Base-by-base conservation (phyloP, 208 protist genomes). In the Novymonas esmeraldas region DNA sequence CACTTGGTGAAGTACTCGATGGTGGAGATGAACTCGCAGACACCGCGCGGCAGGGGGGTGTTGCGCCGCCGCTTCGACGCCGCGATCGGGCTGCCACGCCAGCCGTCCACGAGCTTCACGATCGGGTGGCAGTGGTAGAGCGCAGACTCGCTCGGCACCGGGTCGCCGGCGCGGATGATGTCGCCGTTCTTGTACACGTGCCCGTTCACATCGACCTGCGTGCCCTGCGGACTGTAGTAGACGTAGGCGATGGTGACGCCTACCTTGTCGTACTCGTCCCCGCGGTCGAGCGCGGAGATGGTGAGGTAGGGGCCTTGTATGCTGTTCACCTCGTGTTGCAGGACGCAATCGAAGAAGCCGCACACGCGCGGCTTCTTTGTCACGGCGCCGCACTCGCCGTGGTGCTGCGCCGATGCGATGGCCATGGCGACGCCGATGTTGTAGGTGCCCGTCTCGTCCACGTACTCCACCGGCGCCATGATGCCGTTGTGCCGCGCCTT, bases 331-430 rank as follows among this genome's bases (percentile, higher is more conserved):
- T 96, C 93, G 73, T 89, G 73, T 45, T 97, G 93, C 34, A 95
- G 73, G n/a, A 97, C 93, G 67, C 93, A 97, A 58, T 97, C 93
- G 69, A 97, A 97, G 57, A 95, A 89, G 26, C 93, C 93, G 64
- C 88, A 94, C 13, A 96, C 79, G 31, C 93, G 89, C 2, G 93
- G 93, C 69, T 96, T 95, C 74, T 89, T 86, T 29, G 91, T 96
- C 38, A 95, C 92, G 26, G 91, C 88, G 29, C 93, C 93, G 65
- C 87, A 95, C 70, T 97, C 93, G 38, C 83, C 80, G 77, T 97
- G 93, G 77, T 94, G 81, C 22, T 76, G 54, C 38, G 86, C 77
- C 4, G 85, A 93, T 41, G 76, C 74, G 57, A 96, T 84, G 22
- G 91, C 85, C 89, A 97, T 95, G 62, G 93, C 93, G 16, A 90